Conservation (phyloP, 139 green algal genomes). For the Penium margaritaceum region DNA sequence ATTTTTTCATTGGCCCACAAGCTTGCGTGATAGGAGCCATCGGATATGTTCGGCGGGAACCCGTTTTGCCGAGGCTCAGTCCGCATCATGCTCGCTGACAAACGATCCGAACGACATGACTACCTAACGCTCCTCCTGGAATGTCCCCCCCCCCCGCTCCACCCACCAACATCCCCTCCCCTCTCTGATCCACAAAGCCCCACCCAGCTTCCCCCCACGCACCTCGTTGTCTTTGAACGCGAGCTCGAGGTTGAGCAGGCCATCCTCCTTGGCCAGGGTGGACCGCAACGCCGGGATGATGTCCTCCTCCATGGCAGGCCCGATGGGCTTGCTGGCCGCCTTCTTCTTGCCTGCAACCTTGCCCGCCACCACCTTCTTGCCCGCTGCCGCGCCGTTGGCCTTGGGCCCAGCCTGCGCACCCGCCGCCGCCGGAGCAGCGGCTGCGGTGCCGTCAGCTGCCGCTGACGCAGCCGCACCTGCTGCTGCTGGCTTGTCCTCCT, state of each 20-base stretch:
- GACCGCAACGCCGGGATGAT: slow-evolving; percentile 1
- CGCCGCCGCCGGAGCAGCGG: not conserved
- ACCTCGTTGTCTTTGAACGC: slow-evolving; percentile 11
- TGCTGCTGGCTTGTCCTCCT: not conserved
- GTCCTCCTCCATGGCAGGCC: slow-evolving; percentile 1
- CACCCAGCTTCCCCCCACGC: not conserved
- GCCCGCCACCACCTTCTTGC: not conserved
- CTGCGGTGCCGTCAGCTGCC: not conserved
- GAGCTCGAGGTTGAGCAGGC: slow-evolving; percentile 1
- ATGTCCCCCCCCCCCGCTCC: no score
- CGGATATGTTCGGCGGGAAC: no score
- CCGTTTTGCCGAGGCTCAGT: no score
- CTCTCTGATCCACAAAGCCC: not conserved
- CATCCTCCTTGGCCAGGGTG: not conserved
- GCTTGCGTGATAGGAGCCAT: no score
- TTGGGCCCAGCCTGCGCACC: not conserved
- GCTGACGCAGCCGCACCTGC: not conserved
- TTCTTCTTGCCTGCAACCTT: slow-evolving; percentile 6
- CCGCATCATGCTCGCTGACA: no score
- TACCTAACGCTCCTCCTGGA: no score
- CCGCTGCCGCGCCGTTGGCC: not conserved
- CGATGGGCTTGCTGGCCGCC: not conserved
- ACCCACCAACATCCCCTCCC: not conserved
- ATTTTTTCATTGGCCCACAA: no score
- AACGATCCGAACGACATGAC: no score